These are phyloP conservation scores for Starmerella bombi DNA, from an alignment of 805 yeast species.

Conservation along the genomic window DNA sequence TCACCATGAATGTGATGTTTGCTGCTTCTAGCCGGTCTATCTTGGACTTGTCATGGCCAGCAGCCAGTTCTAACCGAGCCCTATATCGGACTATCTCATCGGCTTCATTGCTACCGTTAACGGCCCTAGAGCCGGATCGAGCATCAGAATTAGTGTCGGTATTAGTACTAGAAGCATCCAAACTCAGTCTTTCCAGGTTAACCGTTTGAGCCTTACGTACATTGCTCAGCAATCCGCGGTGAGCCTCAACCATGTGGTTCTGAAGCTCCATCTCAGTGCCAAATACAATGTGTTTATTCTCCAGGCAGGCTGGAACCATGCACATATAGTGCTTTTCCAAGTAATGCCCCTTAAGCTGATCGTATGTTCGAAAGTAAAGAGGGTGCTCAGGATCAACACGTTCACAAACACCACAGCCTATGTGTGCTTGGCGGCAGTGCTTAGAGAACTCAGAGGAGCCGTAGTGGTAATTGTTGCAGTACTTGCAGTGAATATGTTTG, in stretches of 20 bases:
- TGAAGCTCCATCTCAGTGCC: slow-evolving; percentile 72
- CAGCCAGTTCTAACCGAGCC: slow-evolving; percentile 21
- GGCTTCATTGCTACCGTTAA: background rate
- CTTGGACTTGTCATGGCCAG: slow-evolving; percentile 26
- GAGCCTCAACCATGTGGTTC: slow-evolving; percentile 78
- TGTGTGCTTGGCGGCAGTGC: slow-evolving; percentile 76
- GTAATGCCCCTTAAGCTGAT: slow-evolving; percentile 64
- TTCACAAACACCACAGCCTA: slow-evolving; percentile 83
- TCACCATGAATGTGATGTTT: slow-evolving; percentile 15
- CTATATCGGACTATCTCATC: slow-evolving; percentile 9
- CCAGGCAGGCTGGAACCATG: slow-evolving; percentile 62
- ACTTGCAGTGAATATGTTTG: slow-evolving; percentile 65
- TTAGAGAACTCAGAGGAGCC: slow-evolving; percentile 73
- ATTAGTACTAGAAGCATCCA: background rate
- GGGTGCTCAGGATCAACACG: slow-evolving; percentile 41
- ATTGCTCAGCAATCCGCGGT: slow-evolving; percentile 44
- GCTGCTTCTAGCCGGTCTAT: slow-evolving; percentile 19
- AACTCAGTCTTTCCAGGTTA: background rate
- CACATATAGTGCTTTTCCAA: slow-evolving; percentile 62
- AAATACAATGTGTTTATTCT: slow-evolving; percentile 84
- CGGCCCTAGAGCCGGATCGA: background rate
- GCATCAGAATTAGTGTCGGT: background rate
- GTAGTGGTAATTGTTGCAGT: slow-evolving; percentile 66
- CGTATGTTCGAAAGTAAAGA: slow-evolving; percentile 66
- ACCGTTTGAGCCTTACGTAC: slow-evolving; percentile 20